Evolutionary conservation across 2,329 filamentous ascomycete species (phyloP), one percentile per base, ranked within the genome.

Genomic region (Cercospora zeae-maydis): DNA sequence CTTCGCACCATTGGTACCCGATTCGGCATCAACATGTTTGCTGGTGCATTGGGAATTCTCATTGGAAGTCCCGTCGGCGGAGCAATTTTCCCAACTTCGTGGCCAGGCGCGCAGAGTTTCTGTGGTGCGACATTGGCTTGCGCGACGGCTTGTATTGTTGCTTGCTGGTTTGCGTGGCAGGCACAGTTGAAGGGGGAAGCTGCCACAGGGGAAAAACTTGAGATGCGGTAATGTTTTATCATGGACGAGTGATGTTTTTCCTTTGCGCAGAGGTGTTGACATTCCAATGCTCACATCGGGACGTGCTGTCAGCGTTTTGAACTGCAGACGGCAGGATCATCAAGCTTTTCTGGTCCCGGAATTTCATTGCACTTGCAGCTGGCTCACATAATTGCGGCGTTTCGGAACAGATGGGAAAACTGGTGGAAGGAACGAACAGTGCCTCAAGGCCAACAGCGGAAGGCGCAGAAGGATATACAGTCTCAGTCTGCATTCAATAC

Each of bases 1-100:
- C 66, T 74, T 60, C 57, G 67, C 13, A 74, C 70, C 4, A 72
- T 76, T 8, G 74, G 74, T 2, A 72, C 70, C 10, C 61, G 74
- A 2, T 74, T 76, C 57, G 74, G 74, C 1, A 70, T 75, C 61
- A 75, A 74, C 34, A 74, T 74, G 70, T 74, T 74, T 51, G 70
- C 68, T 8, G 72, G 72, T 4, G 73, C 72, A 2, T 39, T 74
- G 16, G 73, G 73, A 1, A 72, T 76, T 19, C 62, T 75, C 47
- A 75, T 76, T 33, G 75, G 73, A 2, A 70, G 69, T 53, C 74
- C 75, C 0, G 73, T 74, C 1, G 75, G 72, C 6, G 74, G 73
- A 16, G 71, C 69, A 33, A 75, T 73, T 33, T 73, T 72, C 56
- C 68, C 71, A 5, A 30, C 59, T 30, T 69, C 62, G 8, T 76